Percentiles rank a stretch among this genome's conserved stretches.
Evolutionary conservation across 495 filamentous ascomycete genomes (phyloP).

Genomic region (Penicillium riverlandense): DNA sequence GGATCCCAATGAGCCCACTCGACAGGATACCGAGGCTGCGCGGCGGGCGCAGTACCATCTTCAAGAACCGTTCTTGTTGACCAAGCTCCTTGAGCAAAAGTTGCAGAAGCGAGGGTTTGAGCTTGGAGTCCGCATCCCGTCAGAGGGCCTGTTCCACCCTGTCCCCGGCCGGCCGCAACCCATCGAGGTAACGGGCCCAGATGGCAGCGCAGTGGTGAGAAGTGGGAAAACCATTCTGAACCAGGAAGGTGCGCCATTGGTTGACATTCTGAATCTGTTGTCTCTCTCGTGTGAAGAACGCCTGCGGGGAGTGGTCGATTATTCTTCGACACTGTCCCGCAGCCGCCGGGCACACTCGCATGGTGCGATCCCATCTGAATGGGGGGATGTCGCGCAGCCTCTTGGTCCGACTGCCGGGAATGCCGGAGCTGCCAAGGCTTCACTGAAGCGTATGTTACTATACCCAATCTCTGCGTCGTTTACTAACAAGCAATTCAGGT

Average conservation of each 20-base stretch:
- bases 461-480: not conserved
- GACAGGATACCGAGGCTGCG: conserved; percentile 36
- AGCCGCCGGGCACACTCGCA: conserved; percentile 64
- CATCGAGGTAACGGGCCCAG: conserved; percentile 46
- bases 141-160: conserved; percentile 52
- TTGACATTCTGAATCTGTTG: conserved; percentile 67
- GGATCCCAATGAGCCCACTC: conserved; percentile 34
- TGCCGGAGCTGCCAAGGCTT: conserved; percentile 34
- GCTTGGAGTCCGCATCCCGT: conserved; percentile 55
- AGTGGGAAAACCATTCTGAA: conserved; percentile 57
- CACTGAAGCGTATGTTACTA: conserved; percentile 49
- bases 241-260: conserved; percentile 55
- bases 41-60: conserved; percentile 47
- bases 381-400: conserved; percentile 55
- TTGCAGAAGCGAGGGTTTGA: conserved; percentile 43
- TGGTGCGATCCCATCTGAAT: conserved; percentile 62
- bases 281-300: conserved; percentile 71
- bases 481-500: conserved; percentile 23
- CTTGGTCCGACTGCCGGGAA: conserved; percentile 24
- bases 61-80: conserved; percentile 51
- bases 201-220: conserved; percentile 48
- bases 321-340: conserved; percentile 56
- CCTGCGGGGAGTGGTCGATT: conserved; percentile 60
- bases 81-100: conserved; percentile 39
- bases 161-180: conserved; percentile 41